Evolutionary conservation across 768 basidiomycete species (phyloP), one percentile per base, ranked within the genome.

Genomic region (Stropharia rugosoannulata): DNA sequence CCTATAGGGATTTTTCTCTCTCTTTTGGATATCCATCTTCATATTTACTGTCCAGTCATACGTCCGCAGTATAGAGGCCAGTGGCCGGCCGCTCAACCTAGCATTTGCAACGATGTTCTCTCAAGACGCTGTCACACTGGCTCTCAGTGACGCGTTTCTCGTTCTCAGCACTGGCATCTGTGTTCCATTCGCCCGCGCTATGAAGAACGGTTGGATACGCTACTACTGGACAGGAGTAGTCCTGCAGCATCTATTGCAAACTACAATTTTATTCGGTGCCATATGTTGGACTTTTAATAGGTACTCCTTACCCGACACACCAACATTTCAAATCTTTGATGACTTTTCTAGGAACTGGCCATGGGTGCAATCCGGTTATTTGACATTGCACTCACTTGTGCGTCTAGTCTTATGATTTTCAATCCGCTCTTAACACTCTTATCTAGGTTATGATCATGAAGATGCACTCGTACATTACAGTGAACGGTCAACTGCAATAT

Each of bases 291-390:
- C 95, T 0, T 95, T 92, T 67, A 86, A 95, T 61, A 73, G 89
- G 90, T 85, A 57, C 27, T 54, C 77, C 61, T 45, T 29, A 9
- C 12, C 43, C 43, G 38, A 2, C 22, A 15, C 51, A 40, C n/a
- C 4, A 2, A 8, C 37, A n/a, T 39, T 11, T 49, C 13, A 29
- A 29, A 35, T 42, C 37, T 38, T n/a, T 47, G 22, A 22, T 45
- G 41, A 37, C 50, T 25, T 43, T 48, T 15, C 15, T 43, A 90
- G 94, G 49, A 81, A 94, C 63, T 98, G 95, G 95, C 94, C 93
- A 36, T 98, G 95, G 95, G 95, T 98, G 5, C 95, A 98, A 67
- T 91, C 90, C 5, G 94, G 93, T 5, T 95, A 90, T 70, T 74
- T 95, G 47, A 95, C 90, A 0, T 70, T 94, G 47, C 95, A 98